Conservation (phyloP, 352 stramenopile species). For the Aphanomyces cochlioides region DNA sequence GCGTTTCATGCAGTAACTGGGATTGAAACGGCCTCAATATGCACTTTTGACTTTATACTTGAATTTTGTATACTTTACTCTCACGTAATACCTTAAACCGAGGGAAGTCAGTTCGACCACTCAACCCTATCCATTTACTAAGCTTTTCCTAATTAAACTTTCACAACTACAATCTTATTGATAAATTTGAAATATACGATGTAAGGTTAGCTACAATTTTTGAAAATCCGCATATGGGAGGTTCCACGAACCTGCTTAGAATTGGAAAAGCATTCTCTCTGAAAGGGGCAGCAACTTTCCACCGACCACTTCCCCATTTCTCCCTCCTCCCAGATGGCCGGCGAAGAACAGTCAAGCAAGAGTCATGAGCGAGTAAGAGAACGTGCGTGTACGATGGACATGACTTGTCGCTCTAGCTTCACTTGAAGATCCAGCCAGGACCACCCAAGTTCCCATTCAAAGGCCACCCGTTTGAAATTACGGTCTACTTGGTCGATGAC, state of each 20-base stretch:
- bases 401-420: conserved; percentile 37
- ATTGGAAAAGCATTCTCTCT: conserved; percentile 11
- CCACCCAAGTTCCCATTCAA: conserved; percentile 84
- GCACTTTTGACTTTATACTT: neutral
- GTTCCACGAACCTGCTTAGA: conserved; percentile 5
- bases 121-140: too few species aligned
- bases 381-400: neutral
- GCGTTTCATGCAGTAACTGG: too few species aligned
- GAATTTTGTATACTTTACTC: neutral
- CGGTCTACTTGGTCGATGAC: conserved; percentile 80
- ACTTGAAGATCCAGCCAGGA: conserved; percentile 79
- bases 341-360: conserved; percentile 1
- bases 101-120: neutral
- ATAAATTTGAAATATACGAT: conserved; percentile 1
- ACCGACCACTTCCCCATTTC: neutral
- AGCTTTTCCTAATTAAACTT: too few species aligned
- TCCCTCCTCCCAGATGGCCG: neutral
- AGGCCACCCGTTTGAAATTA: conserved; percentile 81
- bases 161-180: neutral
- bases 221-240: conserved; percentile 3
- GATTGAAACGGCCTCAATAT: too few species aligned
- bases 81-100: neutral
- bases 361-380: conserved; percentile 1
- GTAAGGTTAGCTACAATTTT: neutral
- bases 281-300: conserved; percentile 15